These are phyloP conservation scores for Trichoderma sp. DNA, from an alignment of 2,329 filamentous ascomycete species.

Conservation along the genomic window DNA sequence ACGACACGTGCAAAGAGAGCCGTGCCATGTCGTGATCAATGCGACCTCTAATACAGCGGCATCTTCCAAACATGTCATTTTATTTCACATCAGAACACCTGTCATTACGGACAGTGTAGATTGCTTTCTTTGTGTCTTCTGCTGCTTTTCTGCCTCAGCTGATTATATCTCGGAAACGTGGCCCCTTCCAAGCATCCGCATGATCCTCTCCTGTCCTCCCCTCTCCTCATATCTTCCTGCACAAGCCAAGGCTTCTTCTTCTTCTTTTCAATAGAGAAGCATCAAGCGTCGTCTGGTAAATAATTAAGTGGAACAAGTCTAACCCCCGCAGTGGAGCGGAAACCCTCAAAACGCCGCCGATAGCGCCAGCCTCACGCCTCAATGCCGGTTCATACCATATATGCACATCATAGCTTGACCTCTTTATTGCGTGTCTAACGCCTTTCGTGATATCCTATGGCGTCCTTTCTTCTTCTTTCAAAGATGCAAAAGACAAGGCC, in stretches of 20 bases:
- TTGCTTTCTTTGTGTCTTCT: background rate
- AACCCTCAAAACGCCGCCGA: conserved; percentile 2
- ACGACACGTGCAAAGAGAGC: background rate
- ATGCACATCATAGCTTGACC: background rate
- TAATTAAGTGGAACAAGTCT: conserved; percentile 8
- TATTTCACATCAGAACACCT: background rate
- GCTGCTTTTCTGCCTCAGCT: background rate
- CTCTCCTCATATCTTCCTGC: background rate
- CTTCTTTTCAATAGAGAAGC: background rate
- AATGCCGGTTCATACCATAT: background rate
- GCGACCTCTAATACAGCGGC: background rate
- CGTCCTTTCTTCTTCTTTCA: background rate
- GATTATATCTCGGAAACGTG: background rate
- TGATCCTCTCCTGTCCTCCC: background rate
- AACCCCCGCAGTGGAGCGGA: conserved; percentile 9
- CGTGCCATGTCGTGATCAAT: background rate
- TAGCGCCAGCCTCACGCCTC: background rate
- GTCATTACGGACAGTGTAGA: background rate
- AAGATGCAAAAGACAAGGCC: background rate
- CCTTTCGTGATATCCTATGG: background rate
- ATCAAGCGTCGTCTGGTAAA: background rate
- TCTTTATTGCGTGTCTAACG: background rate
- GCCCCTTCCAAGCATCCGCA: background rate
- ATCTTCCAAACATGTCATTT: background rate
- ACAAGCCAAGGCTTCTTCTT: background rate